Percentiles rank a stretch among this genome's conserved stretches.
Conservation (phyloP, 2,329 filamentous ascomycete species). For the Pyricularia sp. region DNA sequence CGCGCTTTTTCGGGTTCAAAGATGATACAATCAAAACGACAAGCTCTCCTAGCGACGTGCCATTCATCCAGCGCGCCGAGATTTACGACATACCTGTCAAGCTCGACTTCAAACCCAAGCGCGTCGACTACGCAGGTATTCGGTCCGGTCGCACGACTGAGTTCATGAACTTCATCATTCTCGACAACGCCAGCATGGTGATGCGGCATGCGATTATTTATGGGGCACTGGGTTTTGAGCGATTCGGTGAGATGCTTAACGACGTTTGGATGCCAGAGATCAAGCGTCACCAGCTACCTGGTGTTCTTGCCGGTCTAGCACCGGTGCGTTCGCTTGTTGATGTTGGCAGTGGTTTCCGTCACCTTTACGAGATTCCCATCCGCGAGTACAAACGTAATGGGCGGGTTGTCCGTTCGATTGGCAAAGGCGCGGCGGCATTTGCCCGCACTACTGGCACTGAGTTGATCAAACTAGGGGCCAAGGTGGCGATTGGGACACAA, state of each 20-base stretch:
- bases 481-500: constrained; percentile 89
- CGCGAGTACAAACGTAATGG: constrained; percentile 92
- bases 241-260: constrained; percentile 81
- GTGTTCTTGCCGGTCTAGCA: constrained; percentile 79
- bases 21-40: constrained; percentile 55
- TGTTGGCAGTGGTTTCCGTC: constrained; percentile 75
- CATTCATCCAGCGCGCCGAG: constrained; percentile 85
- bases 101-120: constrained; percentile 93
- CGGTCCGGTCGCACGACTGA: constrained; percentile 91
- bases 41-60: constrained; percentile 57
- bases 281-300: constrained; percentile 77
- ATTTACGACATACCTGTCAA: constrained; percentile 75
- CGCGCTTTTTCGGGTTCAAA: constrained; percentile 96
- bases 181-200: constrained; percentile 81
- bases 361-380: constrained; percentile 83
- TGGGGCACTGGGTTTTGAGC: constrained; percentile 82
- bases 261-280: constrained; percentile 97
- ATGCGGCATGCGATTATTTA: constrained; percentile 88
- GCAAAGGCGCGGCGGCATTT: constrained; percentile 84
- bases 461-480: constrained; percentile 88
- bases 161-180: constrained; percentile 96
- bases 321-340: constrained; percentile 87
- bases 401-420: constrained; percentile 79
- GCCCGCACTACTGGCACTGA: constrained; percentile 90
- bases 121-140: constrained; percentile 90